Evolutionary conservation across 2,329 filamentous ascomycete genomes (phyloP), one percentile per base, ranked within the genome.

Genomic region (Hymenoscyphus albidus): DNA sequence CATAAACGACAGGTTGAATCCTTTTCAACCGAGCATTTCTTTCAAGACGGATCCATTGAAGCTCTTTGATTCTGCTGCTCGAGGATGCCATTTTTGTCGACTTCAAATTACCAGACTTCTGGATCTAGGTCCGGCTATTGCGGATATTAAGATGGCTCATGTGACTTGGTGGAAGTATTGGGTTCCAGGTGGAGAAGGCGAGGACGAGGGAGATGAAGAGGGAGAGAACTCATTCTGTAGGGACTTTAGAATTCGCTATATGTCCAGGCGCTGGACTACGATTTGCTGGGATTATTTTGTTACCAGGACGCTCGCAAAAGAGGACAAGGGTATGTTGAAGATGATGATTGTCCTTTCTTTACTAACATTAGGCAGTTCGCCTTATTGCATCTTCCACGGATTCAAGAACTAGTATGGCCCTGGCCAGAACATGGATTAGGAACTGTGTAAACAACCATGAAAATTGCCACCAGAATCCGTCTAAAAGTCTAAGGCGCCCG

Each of bases 161-260:
- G 60, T 65, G 18, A 59, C 57, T 7, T 65, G 63, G 63, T 65
- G 63, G 63, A 65, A 65, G n/a, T 65, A 54, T 32, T 64, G 63
- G 63, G 35, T 22, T 54, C 51, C 39, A 6, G 51, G 62, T 42
- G 14, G 31, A 12, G 39, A 48, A 16, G 31, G 10, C 14, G 35
- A 55, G 10, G 57, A 58, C 27, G 31, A 59, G 40, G n/a, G 18
- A 2, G 44, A 55, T 1, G 55, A 62, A 2, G 10, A 32, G 6
- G 44, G 40, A 1, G 55, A 62, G 13, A n/a, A 40, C n/a, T 32
- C 56, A 22, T 62, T 62, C 22, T 62, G 63, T 22, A 62, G 61
- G 16, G 63, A 65, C 27, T 62, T 65, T 38, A 27, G 60, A 55
- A 59, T 65, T 35, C 38, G 59, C 14, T 65, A 62, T 48, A 35